Base-by-base conservation (phyloP, 768 basidiomycete genomes). In the Mycena kentingensis region DNA sequence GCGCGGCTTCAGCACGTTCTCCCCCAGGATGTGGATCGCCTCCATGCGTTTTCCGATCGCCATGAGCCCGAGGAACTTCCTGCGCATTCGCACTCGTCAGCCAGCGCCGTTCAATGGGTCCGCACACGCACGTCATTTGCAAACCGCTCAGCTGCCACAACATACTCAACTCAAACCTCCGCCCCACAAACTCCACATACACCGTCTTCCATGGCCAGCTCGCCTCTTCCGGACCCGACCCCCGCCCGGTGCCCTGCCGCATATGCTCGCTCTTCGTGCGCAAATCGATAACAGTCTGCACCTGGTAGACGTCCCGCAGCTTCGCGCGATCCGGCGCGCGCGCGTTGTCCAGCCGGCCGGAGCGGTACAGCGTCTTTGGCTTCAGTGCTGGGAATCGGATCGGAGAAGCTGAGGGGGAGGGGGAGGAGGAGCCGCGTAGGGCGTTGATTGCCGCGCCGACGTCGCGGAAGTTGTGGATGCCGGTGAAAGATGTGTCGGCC, bases 221-320 rank as follows among this genome's bases (percentile, higher is more conserved):
- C n/a, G n/a, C n/a, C n/a, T n/a, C n/a, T n/a, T n/a, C n/a, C 18
- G 43, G 51, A 15, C 5, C 37, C 28, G 42, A 15, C 12, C 36
- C 43, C 15, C 6, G 18, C 25, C 5, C 29, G 26, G 57, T 49
- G 11, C 29, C 37, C 22, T 50, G 60, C 27, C 49, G 53, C 13
- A 57, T 55, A 47, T 54, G 57, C 49, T 62, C 60, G 18, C 57
- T 56, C 52, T 58, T 58, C 19, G 57, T 62, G 1, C 60, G 54
- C 24, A 62, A 32, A 21, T 62, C 60, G 18, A 62, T 47, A 13
- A 62, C 60, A 13, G 57, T 62, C 37, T 47, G 41, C 6, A 62
- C 49, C 3, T 27, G 36, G 52, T 59, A 57, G 28, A 51, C 48
- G 7, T 47, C 38, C 7, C 49, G 26, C 35, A 62, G 54, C 18